A percentile compares a stretch with the other conserved stretches of the same genome.
phyloP scores from a whole-genome alignment of 176 grass and related monocot species.

The Coix lacrymajobi region DNA sequence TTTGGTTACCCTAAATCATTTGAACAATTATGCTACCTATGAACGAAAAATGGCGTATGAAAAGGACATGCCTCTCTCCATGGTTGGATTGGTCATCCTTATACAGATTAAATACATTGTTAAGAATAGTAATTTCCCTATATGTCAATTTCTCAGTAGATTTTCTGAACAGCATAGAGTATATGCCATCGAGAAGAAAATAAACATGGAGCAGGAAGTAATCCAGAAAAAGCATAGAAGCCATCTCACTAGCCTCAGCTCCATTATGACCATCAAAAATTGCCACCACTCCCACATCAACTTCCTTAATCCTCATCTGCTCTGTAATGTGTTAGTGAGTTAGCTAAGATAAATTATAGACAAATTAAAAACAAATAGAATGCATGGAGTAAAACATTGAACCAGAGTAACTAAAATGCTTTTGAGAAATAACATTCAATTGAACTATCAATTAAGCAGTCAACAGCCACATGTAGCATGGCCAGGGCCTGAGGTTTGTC shows the following conservation, averaged over 20 bases:
- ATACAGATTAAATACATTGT: slow-evolving; percentile 37
- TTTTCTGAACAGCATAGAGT: slow-evolving; percentile 64
- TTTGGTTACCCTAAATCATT: slow-evolving; percentile 1
- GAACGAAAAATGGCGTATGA: not conserved
- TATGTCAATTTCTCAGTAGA: slow-evolving; percentile 61
- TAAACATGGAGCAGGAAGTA: slow-evolving; percentile 93
- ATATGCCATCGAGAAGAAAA: slow-evolving; percentile 91
- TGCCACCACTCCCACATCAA: slow-evolving; percentile 81
- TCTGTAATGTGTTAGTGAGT: slow-evolving; percentile 38
- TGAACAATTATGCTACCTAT: not conserved
- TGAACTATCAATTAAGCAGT: not conserved
- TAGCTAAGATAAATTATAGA: not conserved
- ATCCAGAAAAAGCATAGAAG: slow-evolving; percentile 80
- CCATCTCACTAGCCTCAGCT: slow-evolving; percentile 87
- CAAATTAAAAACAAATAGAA: slow-evolving; percentile 1
- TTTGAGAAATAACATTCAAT: not conserved
- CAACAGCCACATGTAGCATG: not conserved
- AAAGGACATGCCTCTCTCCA: slow-evolving; percentile 27
- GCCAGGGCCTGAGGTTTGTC: not conserved
- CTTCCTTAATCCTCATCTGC: slow-evolving; percentile 61
- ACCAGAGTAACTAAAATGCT: not conserved
- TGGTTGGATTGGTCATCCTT: slow-evolving; percentile 21
- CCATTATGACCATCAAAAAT: slow-evolving; percentile 98
- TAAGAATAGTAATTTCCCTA: slow-evolving; percentile 43
- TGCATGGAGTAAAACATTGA: not conserved